Conservation (phyloP, 2,329 filamentous ascomycete genomes). For the Sclerotinia trifoliorum region DNA sequence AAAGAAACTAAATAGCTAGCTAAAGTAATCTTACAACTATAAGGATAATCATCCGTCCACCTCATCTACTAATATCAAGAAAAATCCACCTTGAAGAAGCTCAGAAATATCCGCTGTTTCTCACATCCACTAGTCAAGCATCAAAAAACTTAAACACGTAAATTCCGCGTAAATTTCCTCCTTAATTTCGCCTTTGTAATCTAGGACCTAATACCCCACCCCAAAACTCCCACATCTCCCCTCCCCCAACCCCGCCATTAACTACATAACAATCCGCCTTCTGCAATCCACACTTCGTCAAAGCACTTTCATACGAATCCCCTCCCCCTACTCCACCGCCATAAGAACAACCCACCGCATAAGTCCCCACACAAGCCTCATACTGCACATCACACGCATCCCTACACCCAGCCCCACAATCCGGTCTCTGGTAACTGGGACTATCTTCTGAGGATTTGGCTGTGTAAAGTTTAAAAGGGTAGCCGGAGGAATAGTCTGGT, state of each 20-base stretch:
- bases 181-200: neutral
- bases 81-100: no score
- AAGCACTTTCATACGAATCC: constrained; percentile 38
- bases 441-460: constrained; percentile 46
- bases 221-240: constrained; percentile 45
- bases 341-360: constrained; percentile 49
- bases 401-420: constrained; percentile 46
- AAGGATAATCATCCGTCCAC: no score
- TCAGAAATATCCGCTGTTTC: no score
- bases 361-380: constrained; percentile 48
- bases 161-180: neutral
- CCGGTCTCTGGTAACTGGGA: constrained; percentile 45
- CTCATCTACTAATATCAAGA: neutral
- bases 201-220: constrained; percentile 26
- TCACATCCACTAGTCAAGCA: no score
- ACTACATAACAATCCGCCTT: constrained; percentile 48
- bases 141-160: no score
- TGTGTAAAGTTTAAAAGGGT: constrained; percentile 55
- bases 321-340: constrained; percentile 23
- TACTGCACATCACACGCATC: constrained; percentile 56
- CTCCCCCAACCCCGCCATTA: constrained; percentile 44
- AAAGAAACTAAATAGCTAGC: neutral
- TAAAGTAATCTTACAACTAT: neutral
- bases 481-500: constrained; percentile 43
- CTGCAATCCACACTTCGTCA: constrained; percentile 49